Base-by-base conservation (phyloP, 495 filamentous ascomycete species). In the Aspergillus saccharolyticus region DNA sequence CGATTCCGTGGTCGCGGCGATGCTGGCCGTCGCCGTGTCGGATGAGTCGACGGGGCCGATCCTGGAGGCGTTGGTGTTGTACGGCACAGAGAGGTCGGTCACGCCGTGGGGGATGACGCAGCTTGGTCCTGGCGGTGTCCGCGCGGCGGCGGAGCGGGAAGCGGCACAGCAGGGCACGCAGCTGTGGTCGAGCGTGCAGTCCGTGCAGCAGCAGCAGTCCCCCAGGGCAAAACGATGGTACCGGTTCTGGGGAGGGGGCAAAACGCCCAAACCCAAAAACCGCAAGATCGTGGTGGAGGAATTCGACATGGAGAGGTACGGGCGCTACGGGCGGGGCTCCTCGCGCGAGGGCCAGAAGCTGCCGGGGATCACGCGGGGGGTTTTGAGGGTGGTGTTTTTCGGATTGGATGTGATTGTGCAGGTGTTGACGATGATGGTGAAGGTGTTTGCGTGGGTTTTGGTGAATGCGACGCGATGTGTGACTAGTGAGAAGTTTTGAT, bases 1-100 rank as follows among this genome's bases (percentile, higher is more conserved):
- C n/a, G 89, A 93, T 66, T 88, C 89, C 0, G 78, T 83, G 2
- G 78, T 89, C 9, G 80, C 84, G 3, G 86, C 88, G 0, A 73
- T 91, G 15, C 66, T 91, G 30, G 75, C 89, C 14, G 87, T 93
- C 19, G 87, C 87, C 0, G 75, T 83, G 54, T 72, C 81, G 0
- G 85, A 89, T 59, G 79, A 82, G 45, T 52, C 68, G 4, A 77
- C 74, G 1, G 74, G 72, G 24, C 67, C 67, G 0, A 63, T 75
- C 9, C 56, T 79, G 1, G 67, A 66, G 3, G 70, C 70, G 30
- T 72, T 77, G 68, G 52, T 63, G 8, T 56, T 73, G 24, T 70
- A 66, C 58, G 42, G 61, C 18, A 39, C 59, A 12, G 21, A 25
- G 22, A 39, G 20, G 44, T 42, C 42, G 28, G 42, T 25, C 39